Evolutionary conservation across 495 filamentous ascomycete genomes (phyloP), one percentile per base, ranked within the genome.

Genomic region (Penicillium salamii): DNA sequence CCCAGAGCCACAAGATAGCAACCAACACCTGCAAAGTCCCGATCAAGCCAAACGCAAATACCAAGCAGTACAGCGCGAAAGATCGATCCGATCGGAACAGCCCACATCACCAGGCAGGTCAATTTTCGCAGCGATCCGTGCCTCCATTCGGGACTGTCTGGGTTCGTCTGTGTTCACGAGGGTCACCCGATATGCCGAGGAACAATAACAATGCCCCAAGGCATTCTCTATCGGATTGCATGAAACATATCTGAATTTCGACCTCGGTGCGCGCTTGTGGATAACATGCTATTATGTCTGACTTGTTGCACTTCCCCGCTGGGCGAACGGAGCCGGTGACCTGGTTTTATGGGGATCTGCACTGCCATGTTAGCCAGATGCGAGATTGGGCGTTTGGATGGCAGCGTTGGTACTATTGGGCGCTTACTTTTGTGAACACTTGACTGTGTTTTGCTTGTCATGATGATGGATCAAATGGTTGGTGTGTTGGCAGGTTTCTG

Each of bases 141-240:
- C 32, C 38, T 41, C 38, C 17, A 15, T 26, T 49, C 38, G 51
- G 38, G 31, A 32, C 12, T 13, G 34, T 51, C 31, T 29, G 33
- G 29, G 36, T 47, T 45, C 15, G 35, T 32, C 40, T 44, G 33
- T 44, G 41, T 50, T 59, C 59, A 57, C 57, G 45, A 50, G 53
- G 50, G 37, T 53, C 33, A 44, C 33, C 45, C 51, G 42, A 49
- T 26, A 52, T 57, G 53, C 56, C 57, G 53, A 55, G 57, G 57
- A 46, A 62, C 49, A 50, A 33, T 31, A 31, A 12, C 35, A n/a
- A 37, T 15, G 29, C 15, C 31, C 41, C 21, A 44, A 23, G 26
- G 29, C 15, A 14, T 51, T 33, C 35, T 36, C 24, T 34, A 21
- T 18, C 46, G 13, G 29, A 7, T 32, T 19, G 20, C 13, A 17